A percentile compares a stretch with the other conserved stretches of the same genome.
phyloP scores from a whole-genome alignment of 495 filamentous ascomycete species.

The Parathielavia appendiculata region DNA sequence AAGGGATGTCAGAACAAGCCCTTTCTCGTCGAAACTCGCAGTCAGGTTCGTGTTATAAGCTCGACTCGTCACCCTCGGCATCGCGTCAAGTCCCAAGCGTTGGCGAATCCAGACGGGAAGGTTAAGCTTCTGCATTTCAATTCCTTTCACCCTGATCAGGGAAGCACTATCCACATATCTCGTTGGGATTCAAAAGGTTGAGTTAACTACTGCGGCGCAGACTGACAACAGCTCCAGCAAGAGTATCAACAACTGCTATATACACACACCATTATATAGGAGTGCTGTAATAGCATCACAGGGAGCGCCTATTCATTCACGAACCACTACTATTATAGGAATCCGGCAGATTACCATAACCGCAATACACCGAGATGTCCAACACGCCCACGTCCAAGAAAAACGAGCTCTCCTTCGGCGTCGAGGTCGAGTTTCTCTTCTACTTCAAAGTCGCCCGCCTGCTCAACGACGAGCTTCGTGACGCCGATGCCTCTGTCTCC shows the following conservation, averaged over 20 bases:
- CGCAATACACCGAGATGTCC: background rate
- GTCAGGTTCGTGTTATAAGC: background rate
- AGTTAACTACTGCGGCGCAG: background rate
- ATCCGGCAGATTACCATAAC: background rate
- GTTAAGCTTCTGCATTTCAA: no score
- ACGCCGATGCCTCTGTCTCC: background rate
- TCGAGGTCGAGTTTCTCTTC: slow-evolving; percentile 26
- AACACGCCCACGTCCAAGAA: background rate
- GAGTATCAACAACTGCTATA: background rate
- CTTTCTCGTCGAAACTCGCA: background rate
- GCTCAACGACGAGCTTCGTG: background rate
- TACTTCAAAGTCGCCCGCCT: background rate
- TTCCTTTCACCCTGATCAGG: no score
- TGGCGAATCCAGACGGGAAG: no score
- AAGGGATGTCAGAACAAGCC: background rate
- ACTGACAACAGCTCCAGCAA: background rate
- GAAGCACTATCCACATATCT: no score
- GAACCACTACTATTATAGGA: no score
- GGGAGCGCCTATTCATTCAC: background rate
- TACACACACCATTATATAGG: background rate
- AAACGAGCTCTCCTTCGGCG: slow-evolving; percentile 19
- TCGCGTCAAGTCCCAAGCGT: no score
- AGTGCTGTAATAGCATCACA: background rate
- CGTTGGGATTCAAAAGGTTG: background rate
- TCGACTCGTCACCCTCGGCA: background rate